Conservation (phyloP, 352 stramenopile species). For the Thraustochytrium striatum region DNA sequence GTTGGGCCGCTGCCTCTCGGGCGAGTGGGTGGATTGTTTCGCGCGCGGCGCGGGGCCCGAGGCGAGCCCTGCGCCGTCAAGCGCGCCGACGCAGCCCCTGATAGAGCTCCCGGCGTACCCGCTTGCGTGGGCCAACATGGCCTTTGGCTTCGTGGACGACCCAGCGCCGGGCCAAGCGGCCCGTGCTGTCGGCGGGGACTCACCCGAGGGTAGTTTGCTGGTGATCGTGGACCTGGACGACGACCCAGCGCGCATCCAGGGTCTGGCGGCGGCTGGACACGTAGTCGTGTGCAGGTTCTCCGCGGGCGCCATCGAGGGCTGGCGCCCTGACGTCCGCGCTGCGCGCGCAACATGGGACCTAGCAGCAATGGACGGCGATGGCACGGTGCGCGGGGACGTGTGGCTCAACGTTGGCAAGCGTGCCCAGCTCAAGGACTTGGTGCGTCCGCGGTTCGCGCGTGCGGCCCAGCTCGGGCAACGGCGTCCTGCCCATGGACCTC, state of each 20-base stretch:
- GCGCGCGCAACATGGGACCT: slow-evolving; percentile 51
- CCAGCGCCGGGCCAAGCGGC: background rate
- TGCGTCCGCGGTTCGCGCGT: background rate
- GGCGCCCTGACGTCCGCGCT: slow-evolving; percentile 57
- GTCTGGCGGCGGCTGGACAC: slow-evolving; percentile 44
- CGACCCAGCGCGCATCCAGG: slow-evolving; percentile 38
- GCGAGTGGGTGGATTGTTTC: slow-evolving; percentile 17
- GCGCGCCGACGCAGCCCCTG: background rate
- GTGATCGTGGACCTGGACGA: slow-evolving; percentile 27
- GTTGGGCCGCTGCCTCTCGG: background rate
- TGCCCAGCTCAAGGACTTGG: background rate
- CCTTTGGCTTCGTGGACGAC: slow-evolving; percentile 31
- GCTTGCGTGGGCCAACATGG: slow-evolving; percentile 9
- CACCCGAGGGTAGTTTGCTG: background rate
- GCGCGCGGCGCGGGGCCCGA: background rate
- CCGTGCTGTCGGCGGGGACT: background rate
- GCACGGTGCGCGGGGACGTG: background rate
- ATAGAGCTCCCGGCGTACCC: background rate
- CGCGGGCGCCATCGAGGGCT: slow-evolving; percentile 62
- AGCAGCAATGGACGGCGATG: background rate
- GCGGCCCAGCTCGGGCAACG: background rate
- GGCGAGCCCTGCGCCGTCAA: background rate
- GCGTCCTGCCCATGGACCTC: background rate
- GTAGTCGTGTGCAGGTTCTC: slow-evolving; percentile 65
- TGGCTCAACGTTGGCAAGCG: slow-evolving; percentile 5